Conservation (phyloP, 1,284 basidiomycete species). For the Inonotus hispidus region DNA sequence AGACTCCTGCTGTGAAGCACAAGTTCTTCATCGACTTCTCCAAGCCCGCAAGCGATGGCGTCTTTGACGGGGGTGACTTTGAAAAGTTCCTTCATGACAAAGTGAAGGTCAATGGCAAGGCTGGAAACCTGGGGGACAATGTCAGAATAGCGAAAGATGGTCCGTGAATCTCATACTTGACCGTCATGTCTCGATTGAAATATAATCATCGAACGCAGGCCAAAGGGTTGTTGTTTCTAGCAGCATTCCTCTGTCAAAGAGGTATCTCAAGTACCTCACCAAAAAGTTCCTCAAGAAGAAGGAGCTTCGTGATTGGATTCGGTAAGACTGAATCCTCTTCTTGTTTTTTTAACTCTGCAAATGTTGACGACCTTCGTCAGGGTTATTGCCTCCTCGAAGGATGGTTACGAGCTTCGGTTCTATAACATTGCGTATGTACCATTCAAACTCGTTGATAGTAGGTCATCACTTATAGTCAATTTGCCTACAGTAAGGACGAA, state of each 20-base stretch:
- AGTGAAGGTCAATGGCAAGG: slow-evolving; percentile 71
- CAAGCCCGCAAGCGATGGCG: slow-evolving; percentile 84
- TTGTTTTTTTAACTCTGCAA: background rate
- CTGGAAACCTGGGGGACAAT: slow-evolving; percentile 83
- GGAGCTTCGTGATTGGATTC: slow-evolving; percentile 80
- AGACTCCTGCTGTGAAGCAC: slow-evolving; percentile 67
- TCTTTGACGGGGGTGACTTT: slow-evolving; percentile 89
- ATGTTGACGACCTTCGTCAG: slow-evolving; percentile 29
- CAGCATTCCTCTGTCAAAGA: slow-evolving; percentile 80
- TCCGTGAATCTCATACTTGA: slow-evolving; percentile 34
- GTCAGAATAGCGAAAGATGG: slow-evolving; percentile 81
- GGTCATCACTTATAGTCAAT: background rate
- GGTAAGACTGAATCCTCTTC: slow-evolving; percentile 35
- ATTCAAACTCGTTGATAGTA: background rate
- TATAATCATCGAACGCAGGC: slow-evolving; percentile 40
- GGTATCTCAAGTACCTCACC: slow-evolving; percentile 91
- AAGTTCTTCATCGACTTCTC: slow-evolving; percentile 96
- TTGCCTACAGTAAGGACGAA: slow-evolving; percentile 29
- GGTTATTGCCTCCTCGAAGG: slow-evolving; percentile 86
- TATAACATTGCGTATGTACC: slow-evolving; percentile 85
- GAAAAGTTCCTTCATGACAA: slow-evolving; percentile 93
- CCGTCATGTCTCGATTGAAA: slow-evolving; percentile 1
- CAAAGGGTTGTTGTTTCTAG: slow-evolving; percentile 75
- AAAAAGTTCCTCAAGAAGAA: slow-evolving; percentile 97
- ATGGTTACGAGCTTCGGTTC: slow-evolving; percentile 87